Evolutionary conservation across 2,329 filamentous ascomycete genomes (phyloP).

Genomic region (Trichoderma arundinaceum): DNA sequence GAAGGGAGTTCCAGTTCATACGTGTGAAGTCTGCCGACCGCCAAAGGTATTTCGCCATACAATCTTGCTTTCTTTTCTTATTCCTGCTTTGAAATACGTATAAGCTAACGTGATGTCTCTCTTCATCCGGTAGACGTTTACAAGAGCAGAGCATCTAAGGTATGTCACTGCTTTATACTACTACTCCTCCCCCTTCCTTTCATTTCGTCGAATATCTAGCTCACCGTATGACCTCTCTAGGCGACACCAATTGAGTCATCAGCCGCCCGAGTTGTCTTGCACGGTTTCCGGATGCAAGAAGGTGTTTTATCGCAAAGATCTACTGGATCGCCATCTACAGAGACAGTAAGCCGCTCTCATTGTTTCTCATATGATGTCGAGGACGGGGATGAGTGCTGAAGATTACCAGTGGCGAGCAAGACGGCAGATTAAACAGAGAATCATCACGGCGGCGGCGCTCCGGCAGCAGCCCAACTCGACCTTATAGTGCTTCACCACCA

Average conservation of each 20-base stretch:
- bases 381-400: not conserved
- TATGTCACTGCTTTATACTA: slow-evolving; percentile 43
- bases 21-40: slow-evolving; percentile 58
- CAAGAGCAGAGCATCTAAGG: slow-evolving; percentile 67
- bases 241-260: slow-evolving; percentile 66
- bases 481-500: slow-evolving; percentile 32
- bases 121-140: slow-evolving; percentile 57
- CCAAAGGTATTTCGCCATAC: slow-evolving; percentile 51
- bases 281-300: slow-evolving; percentile 60
- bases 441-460: slow-evolving; percentile 31
- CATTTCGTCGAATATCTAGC: slow-evolving; percentile 1
- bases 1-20: slow-evolving; percentile 64
- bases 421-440: slow-evolving; percentile 28
- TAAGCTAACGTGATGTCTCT: slow-evolving; percentile 28
- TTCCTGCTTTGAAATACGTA: not conserved
- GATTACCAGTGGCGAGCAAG: slow-evolving; percentile 37
- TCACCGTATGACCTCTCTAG: slow-evolving; percentile 43
- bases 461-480: slow-evolving; percentile 34
- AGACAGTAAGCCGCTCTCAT: slow-evolving; percentile 43
- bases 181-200: not conserved
- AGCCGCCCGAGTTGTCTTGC: slow-evolving; percentile 59
- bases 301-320: slow-evolving; percentile 63
- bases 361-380: not conserved
- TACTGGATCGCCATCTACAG: slow-evolving; percentile 62
- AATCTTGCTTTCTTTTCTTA: not conserved